Evolutionary conservation across 2,329 filamentous ascomycete species (phyloP), one percentile per base, ranked within the genome.

Genomic region (Penicillium sp.): DNA sequence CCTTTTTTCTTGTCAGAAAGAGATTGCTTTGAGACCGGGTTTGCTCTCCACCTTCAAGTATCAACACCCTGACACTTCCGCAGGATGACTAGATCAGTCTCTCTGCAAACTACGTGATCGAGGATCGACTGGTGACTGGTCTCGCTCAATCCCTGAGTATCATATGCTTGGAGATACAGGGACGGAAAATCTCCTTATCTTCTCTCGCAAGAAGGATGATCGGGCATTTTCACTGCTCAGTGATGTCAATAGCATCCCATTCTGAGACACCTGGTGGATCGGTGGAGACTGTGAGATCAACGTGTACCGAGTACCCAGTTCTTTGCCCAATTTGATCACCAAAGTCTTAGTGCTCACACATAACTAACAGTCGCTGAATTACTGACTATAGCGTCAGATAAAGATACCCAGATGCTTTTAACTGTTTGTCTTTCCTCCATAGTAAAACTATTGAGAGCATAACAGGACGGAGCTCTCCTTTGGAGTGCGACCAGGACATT

Each of bases 251-350:
- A 22, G n/a, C 28, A 45, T 54, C 48, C 45, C 22, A 26, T 22
- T 30, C 62, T 33, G 59, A 64, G 57, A 60, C 62, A 64, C 6
- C n/a, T 26, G 13, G 62, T 64, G 62, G 62, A 30, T 35, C 40
- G 13, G 42, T 58, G 57, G 59, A 62, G 43, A 52, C 43, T 13
- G 11, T 37, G 28, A 13, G 30, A 13, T 26, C 37, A 13, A 14
- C 6, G 19, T 43, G 37, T 33, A 25, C 38, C 26, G 46, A 35
- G 37, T 33, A 25, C 38, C 26, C 37, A 35, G 25, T 14, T 19
- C 8, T 35, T 51, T 38, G 38, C 51, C 28, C 6, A 49, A 46
- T 43, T 51, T 14, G 48, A 52, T 37, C 19, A 22, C 19, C 19
- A 26, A 25, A 28, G 6, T 16, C 22, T 16, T 2, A 46, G 14